Percentiles rank a stretch among this genome's conserved stretches.
Conservation (phyloP, 2,329 filamentous ascomycete species). For the Zymoseptoria brevis region DNA sequence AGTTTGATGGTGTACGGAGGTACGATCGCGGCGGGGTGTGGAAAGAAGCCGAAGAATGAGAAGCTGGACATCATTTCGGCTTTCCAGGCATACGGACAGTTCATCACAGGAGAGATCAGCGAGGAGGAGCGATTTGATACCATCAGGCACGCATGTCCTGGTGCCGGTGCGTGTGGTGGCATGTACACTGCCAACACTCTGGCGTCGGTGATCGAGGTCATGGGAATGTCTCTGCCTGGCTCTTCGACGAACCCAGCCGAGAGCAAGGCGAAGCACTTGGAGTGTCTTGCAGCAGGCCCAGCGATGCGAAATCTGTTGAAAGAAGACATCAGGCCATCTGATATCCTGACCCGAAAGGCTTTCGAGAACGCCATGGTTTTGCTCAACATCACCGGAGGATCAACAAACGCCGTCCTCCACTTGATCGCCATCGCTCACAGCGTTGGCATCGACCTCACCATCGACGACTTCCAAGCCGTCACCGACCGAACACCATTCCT, state of each 20-base stretch:
- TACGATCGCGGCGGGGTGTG: constrained; percentile 86
- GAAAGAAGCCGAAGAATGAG: constrained; percentile 57
- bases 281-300: constrained; percentile 43
- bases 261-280: constrained; percentile 44
- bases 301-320: constrained; percentile 45
- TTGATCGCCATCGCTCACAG: constrained; percentile 45
- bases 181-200: constrained; percentile 56
- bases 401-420: constrained; percentile 45
- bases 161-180: constrained; percentile 74
- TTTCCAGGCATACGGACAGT: constrained; percentile 96
- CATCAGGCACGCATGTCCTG: constrained; percentile 83
- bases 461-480: constrained; percentile 46
- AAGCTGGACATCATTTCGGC: constrained; percentile 88
- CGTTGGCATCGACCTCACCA: constrained; percentile 43
- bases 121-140: constrained; percentile 92
- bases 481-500: constrained; percentile 44
- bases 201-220: constrained; percentile 44
- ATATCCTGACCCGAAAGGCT: constrained; percentile 43
- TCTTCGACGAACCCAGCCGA: constrained; percentile 45
- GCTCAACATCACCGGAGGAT: constrained; percentile 44
- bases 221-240: constrained; percentile 45
- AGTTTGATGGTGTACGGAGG: constrained; percentile 98
- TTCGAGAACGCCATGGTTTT: constrained; percentile 47
- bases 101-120: constrained; percentile 80
- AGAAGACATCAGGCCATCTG: constrained; percentile 42